A percentile compares a stretch with the other conserved stretches of the same genome.
Evolutionary conservation across 179 eudicot species (phyloP).

Genomic region (Drosera spatulata): DNA sequence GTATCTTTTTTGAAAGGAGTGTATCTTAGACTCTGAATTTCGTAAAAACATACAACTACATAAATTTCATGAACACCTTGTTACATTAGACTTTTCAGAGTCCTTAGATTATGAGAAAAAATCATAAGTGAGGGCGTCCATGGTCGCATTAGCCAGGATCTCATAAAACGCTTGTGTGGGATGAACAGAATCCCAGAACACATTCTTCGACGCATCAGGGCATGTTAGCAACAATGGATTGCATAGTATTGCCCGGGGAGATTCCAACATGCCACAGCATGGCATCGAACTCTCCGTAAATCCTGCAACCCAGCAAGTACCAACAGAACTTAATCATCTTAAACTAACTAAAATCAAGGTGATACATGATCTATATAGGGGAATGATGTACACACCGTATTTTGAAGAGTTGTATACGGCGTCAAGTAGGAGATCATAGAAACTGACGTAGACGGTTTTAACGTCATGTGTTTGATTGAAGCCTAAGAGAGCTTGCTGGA

Average conservation of each 20-base stretch:
- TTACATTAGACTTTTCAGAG: too few species aligned
- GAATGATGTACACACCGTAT: neutral
- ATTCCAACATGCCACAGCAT: neutral
- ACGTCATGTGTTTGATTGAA: neutral
- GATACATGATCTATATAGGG: neutral
- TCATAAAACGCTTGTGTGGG: neutral
- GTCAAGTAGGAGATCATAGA: neutral
- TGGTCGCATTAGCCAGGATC: neutral
- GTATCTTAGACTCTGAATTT: too few species aligned
- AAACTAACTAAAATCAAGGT: neutral
- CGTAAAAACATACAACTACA: too few species aligned
- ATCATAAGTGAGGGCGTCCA: neutral
- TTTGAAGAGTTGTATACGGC: neutral
- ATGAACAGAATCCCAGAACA: neutral
- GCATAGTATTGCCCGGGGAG: neutral
- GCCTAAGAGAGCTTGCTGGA: neutral
- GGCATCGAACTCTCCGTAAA: neutral
- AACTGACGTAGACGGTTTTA: neutral
- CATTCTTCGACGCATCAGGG: neutral
- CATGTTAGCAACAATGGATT: neutral
- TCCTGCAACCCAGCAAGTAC: neutral
- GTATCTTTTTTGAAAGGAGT: too few species aligned
- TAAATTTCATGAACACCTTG: too few species aligned
- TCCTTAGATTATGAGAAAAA: neutral
- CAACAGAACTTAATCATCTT: neutral